Evolutionary conservation across 495 filamentous ascomycete genomes (phyloP).

Genomic region (Venustampulla echinocandica): DNA sequence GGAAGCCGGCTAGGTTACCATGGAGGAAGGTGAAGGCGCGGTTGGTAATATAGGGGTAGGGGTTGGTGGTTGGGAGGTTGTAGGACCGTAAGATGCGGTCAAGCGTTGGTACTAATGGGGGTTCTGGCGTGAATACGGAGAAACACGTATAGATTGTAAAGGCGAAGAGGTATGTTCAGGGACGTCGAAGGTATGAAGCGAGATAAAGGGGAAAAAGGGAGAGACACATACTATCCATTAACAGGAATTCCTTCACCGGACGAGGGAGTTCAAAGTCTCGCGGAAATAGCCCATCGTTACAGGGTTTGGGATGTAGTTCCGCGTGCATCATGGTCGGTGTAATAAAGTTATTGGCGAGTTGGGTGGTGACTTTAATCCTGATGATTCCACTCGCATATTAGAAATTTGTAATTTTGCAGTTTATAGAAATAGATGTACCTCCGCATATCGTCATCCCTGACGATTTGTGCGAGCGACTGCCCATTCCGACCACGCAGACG

Average conservation of each 20-base stretch:
- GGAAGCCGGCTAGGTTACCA: background rate
- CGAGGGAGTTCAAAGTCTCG: conserved; percentile 8
- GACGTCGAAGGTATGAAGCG: background rate
- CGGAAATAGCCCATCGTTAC: conserved; percentile 2
- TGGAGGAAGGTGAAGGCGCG: background rate
- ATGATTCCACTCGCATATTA: conserved; percentile 4
- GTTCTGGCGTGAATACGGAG: background rate
- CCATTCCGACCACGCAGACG: background rate
- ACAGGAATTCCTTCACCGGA: conserved; percentile 2
- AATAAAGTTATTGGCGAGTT: conserved; percentile 8
- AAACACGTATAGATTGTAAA: too few species aligned
- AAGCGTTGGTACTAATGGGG: background rate
- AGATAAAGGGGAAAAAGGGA: background rate
- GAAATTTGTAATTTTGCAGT: background rate
- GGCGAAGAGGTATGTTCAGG: background rate
- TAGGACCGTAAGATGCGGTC: conserved; percentile 9
- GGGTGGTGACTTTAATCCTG: conserved; percentile 1
- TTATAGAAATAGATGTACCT: background rate
- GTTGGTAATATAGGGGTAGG: background rate
- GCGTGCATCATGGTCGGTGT: background rate
- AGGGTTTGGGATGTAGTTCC: conserved; percentile 14
- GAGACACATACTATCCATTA: conserved; percentile 8
- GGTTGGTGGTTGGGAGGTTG: conserved; percentile 4
- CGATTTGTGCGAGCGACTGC: background rate
- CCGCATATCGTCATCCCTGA: background rate